Evolutionary conservation across 148 eudicot species (phyloP).

Genomic region (Chenopodium suecicum): DNA sequence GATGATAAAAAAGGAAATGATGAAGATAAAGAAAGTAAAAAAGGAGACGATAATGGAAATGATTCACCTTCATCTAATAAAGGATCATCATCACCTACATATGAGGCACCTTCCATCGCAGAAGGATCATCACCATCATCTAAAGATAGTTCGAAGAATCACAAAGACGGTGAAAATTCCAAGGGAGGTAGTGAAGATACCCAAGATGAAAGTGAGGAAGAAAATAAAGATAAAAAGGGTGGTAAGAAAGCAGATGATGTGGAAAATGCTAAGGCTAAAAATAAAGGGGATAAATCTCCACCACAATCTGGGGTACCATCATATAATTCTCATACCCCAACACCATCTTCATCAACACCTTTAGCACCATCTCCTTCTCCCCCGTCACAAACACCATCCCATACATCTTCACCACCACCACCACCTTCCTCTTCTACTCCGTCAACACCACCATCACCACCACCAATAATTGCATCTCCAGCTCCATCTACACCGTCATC

Average conservation of each 20-base stretch:
- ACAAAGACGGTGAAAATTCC: not conserved
- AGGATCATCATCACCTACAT: too few species aligned
- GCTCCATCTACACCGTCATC: not conserved
- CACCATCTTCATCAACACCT: not conserved
- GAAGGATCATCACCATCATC: too few species aligned
- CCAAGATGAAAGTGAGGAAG: not conserved
- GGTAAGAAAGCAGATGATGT: not conserved
- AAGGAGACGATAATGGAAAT: not conserved
- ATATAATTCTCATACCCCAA: not conserved
- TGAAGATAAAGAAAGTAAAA: not conserved
- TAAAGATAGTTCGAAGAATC: too few species aligned
- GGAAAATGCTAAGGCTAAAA: not conserved
- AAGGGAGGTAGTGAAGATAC: not conserved
- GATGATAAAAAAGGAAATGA: not conserved
- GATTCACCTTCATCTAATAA: too few species aligned
- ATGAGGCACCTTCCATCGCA: too few species aligned
- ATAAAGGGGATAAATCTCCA: not conserved
- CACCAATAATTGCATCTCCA: not conserved
- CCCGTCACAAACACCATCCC: not conserved
- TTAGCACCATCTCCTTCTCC: not conserved
- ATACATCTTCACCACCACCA: not conserved
- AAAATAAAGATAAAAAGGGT: not conserved
- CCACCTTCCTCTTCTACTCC: not conserved
- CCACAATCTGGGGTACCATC: not conserved
- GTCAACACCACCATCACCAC: not conserved